Evolutionary conservation across 106 monocot genomes (phyloP).

Genomic region (Platanthera zijinensis): DNA sequence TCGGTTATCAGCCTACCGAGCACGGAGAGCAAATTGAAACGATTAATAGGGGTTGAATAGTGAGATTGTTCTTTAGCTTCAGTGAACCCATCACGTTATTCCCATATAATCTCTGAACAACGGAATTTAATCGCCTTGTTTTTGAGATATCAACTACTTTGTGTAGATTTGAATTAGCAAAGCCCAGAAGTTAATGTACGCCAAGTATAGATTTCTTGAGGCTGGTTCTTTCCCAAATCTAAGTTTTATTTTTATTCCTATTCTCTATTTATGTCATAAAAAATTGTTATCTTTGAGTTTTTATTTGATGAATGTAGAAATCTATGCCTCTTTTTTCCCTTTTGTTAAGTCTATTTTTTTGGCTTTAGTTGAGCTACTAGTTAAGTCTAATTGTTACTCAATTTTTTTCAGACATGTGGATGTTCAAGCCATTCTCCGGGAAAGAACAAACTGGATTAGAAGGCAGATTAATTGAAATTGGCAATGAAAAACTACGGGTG

Average conservation of each 20-base stretch:
- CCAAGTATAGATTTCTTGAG: not conserved
- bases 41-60: not conserved
- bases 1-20: not conserved
- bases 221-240: not conserved
- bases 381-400: not conserved
- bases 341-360: not conserved
- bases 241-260: not conserved
- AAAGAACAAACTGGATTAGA: slow-evolving; percentile 78
- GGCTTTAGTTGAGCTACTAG: not conserved
- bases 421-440: slow-evolving; percentile 61
- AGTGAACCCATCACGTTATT: not conserved
- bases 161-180: not conserved
- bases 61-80: not conserved
- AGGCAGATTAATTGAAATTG: slow-evolving; percentile 66
- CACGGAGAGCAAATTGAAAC: not conserved
- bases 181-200: not conserved
- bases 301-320: not conserved
- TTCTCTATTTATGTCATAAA: not conserved
- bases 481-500: slow-evolving; percentile 64
- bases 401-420: slow-evolving; percentile 51
- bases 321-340: not conserved
- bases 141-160: not conserved
- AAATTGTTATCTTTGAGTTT: not conserved
- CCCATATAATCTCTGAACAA: not conserved
- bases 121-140: not conserved